Evolutionary conservation across 805 yeast species (phyloP), one percentile per base, ranked within the genome.

Genomic region (Wickerhamiella azymoides): DNA sequence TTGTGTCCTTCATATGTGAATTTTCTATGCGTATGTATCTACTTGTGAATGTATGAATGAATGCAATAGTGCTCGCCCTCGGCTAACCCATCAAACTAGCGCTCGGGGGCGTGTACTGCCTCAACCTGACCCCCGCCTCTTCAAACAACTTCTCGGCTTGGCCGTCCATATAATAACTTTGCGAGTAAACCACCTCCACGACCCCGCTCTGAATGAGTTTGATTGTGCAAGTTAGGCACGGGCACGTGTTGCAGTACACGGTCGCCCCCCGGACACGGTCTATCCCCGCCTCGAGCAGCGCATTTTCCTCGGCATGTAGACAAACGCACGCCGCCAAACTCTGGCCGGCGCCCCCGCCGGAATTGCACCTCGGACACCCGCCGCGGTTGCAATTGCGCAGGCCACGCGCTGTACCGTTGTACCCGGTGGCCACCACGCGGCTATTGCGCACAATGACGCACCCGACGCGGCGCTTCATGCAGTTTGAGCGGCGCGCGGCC

Each of bases 401-500:
- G 49, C 86, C 84, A 36, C 95, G 71, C 10, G 99, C 97, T 0
- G 99, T 92, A 1, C 99, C 99, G 57, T 92, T 92, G 63, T 92
- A 92, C 0, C 99, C 99, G 0, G 99, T 92, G 2, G 97, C 92
- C 21, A 92, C 72, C 24, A 92, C 94, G 47, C 96, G 69, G 33
- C 75, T 76, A 40, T 84, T 92, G 45, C 85, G 72, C 2, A 85
- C 96, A 14, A 92, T 74, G 8, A 92, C 97, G 63, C 97, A 89
- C 0, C 99, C 99, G 2, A 92, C 99, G 45, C 94, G 71, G 49
- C 99, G 68, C 62, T 92, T 92, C 97, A 92, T 92, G 66, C 99
- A 92, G 54, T 92, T 92, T 24, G 94, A 80, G 52, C 99, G 69
- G 40, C 79, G 67, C 0, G 98, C 94, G 0, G 98, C 98, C 56